Evolutionary conservation across 1,284 basidiomycete species (phyloP).

Genomic region (Tetrapyrgos nigripes): DNA sequence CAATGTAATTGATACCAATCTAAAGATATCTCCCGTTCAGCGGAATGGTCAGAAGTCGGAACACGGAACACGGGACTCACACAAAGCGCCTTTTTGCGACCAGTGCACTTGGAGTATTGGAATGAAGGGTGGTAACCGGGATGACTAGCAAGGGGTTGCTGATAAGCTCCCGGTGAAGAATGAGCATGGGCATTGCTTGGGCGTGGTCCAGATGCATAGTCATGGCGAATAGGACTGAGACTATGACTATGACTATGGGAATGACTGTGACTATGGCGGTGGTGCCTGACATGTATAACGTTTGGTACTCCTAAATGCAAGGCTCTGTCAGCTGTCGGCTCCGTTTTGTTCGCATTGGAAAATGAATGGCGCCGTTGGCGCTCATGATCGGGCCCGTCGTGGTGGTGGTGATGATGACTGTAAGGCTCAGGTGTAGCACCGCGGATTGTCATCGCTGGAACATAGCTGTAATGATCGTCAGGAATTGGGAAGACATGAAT

Average conservation of each 20-base stretch:
- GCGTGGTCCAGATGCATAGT: conserved; percentile 11
- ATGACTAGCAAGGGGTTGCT: conserved; percentile 9
- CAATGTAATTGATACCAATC: conserved; percentile 85
- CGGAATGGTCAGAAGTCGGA: conserved; percentile 8
- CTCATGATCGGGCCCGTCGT: background rate
- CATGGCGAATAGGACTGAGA: conserved; percentile 9
- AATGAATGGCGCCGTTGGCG: conserved; percentile 1
- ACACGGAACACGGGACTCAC: conserved; percentile 45
- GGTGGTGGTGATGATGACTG: conserved; percentile 7
- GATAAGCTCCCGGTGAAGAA: background rate
- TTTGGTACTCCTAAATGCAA: conserved; percentile 1
- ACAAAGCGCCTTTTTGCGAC: conserved; percentile 75
- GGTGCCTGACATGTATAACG: background rate
- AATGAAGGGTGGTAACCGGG: conserved; percentile 36
- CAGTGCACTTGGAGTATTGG: conserved; percentile 76
- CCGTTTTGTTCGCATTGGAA: background rate
- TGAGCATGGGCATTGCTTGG: conserved; percentile 4
- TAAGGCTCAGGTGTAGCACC: background rate
- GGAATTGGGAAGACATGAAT: too few species aligned
- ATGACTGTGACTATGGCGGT: conserved; percentile 1
- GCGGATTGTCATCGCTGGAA: background rate
- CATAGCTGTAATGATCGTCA: background rate
- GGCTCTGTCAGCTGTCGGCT: conserved; percentile 6
- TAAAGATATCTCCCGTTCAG: conserved; percentile 28
- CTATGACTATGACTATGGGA: background rate